Base-by-base conservation (phyloP, 2,329 filamentous ascomycete species). In the Exophiala spinifera region DNA sequence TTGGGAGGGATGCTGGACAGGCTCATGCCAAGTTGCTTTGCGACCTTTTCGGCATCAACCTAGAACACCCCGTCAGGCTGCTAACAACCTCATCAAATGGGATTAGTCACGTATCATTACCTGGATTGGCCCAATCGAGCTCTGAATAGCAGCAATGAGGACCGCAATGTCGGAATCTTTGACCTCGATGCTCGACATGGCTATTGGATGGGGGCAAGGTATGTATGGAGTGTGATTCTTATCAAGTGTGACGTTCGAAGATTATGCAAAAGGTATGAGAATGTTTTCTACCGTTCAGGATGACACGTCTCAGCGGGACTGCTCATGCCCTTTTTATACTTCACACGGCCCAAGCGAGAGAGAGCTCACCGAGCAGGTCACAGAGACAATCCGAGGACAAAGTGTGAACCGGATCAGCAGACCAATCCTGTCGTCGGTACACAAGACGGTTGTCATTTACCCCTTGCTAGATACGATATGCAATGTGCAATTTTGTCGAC, bases 11-110 rank as follows among this genome's bases (percentile, higher is more conserved):
- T 56, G 37, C 40, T 57, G 4, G 57, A 56, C 42, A 60, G 25
- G 33, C 55, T 57, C 55, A 60, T 60, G 31, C 57, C 55, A 2
- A 60, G 46, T 20, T 56, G 57, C 11, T 36, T 55, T 13, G 57
- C 57, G 10, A 60, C 55, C 46, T 53, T 49, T 28, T 55, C 57
- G 14, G 55, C 57, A 28, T 60, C 57, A 14, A 57, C 57, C 55
- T 60, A 28, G 13, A 31, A 31, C n/a, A n/a, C 11, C 7, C 13
- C 14, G 13, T 53, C 21, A 51, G 51, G 19, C 11, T 31, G 11
- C 28, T 31, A 6, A 31, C 23, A 25, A 25, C 23, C 23, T 25
- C 23, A 25, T 7, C 23, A 25, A 25, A 20, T 6, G 21, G 17
- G 4, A 23, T 44, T 13, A 23, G 21, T 44, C 11, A 14, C 28